A percentile compares a stretch with the other conserved stretches of the same genome.
phyloP scores from a whole-genome alignment of 148 eudicot species.

The Fallopia convolvulus region DNA sequence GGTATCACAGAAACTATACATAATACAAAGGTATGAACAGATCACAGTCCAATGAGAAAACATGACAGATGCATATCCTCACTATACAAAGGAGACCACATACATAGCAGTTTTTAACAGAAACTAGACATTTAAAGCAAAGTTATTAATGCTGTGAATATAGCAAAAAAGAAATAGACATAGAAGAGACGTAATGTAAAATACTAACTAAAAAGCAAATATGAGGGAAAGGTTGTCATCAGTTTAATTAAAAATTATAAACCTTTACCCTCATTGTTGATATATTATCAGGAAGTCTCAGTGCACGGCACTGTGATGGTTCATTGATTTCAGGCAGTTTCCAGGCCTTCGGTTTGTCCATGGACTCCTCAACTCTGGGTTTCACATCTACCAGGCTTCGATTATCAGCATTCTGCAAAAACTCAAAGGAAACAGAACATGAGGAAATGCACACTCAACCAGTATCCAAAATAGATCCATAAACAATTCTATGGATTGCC shows the following conservation, averaged over 20 bases:
- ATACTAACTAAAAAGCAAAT: not conserved
- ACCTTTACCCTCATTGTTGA: conserved; percentile 52
- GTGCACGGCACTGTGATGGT: conserved; percentile 67
- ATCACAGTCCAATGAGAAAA: not conserved
- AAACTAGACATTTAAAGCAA: not conserved
- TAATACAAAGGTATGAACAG: not conserved
- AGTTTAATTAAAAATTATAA: not conserved
- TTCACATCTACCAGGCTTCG: conserved; percentile 54
- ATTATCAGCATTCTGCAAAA: conserved; percentile 57
- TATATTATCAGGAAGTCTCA: conserved; percentile 66
- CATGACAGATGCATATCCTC: not conserved
- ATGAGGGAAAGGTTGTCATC: not conserved
- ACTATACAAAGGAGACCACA: not conserved
- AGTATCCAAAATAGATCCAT: not conserved
- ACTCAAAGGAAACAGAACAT: not conserved
- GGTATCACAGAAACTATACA: not conserved
- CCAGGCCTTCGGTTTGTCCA: conserved; percentile 68
- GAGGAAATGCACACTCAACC: not conserved
- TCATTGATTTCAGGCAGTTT: conserved; percentile 66
- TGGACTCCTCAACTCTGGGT: conserved; percentile 59
- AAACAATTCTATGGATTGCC: not conserved
- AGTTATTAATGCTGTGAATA: not conserved
- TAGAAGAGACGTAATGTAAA: not conserved
- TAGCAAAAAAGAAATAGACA: not conserved
- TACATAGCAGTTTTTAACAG: not conserved